Evolutionary conservation across 1,284 basidiomycete genomes (phyloP).

Genomic region (Agaricales sp.): DNA sequence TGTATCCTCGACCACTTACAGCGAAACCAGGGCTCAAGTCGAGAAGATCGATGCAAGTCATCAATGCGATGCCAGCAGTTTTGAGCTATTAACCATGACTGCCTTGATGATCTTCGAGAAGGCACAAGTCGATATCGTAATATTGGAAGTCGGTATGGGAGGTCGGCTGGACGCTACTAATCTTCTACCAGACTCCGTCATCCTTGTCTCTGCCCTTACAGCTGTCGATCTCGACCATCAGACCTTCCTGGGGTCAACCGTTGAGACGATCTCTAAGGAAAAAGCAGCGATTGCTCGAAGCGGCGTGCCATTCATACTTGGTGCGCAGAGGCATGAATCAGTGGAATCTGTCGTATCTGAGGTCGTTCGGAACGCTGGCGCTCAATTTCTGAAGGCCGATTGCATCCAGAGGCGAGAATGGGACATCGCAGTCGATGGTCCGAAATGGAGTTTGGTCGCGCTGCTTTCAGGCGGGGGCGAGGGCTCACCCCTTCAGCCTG

Average conservation of each 20-base stretch:
- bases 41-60: constrained; percentile 37
- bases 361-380: constrained; percentile 24
- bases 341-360: constrained; percentile 33
- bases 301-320: constrained; percentile 68
- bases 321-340: constrained; percentile 48
- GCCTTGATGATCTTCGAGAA: constrained; percentile 69
- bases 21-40: constrained; percentile 37
- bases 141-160: constrained; percentile 95
- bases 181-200: constrained; percentile 58
- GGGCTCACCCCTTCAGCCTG: background rate
- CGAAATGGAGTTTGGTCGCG: too few relatives aligned
- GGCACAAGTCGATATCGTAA: constrained; percentile 63
- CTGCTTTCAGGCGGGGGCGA: background rate
- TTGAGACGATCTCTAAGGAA: constrained; percentile 69
- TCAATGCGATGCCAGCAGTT: constrained; percentile 50
- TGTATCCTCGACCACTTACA: constrained; percentile 43
- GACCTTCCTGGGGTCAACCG: constrained; percentile 73
- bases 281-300: constrained; percentile 78
- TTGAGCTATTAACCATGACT: constrained; percentile 79
- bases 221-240: constrained; percentile 92
- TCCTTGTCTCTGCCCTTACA: constrained; percentile 76
- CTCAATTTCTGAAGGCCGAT: constrained; percentile 23
- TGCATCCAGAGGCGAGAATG: constrained; percentile 27
- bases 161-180: constrained; percentile 93
- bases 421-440: background rate